These are phyloP conservation scores for Knoxia roxburghii DNA, from an alignment of 257 asterid species.

Conservation along the genomic window DNA sequence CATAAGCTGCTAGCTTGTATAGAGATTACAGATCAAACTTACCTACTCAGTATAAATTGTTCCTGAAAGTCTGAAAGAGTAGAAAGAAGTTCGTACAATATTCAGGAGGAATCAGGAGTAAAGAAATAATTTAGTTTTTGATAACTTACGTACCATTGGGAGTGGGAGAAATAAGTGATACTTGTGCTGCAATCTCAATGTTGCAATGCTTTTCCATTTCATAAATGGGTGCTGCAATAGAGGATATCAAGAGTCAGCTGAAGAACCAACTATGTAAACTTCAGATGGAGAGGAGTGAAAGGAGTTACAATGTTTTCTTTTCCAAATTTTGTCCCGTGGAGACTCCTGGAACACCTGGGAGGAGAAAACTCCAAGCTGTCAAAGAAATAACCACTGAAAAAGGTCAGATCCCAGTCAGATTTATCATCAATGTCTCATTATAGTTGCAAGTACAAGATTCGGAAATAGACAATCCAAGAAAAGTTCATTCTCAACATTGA, in stretches of 20 bases:
- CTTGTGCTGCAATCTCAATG: constrained; percentile 89
- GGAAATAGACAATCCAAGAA: not conserved
- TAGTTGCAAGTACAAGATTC: not conserved
- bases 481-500: not conserved
- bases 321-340: constrained; percentile 90
- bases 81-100: not conserved
- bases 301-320: constrained; percentile 69
- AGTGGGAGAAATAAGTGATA: constrained; percentile 62
- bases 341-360: constrained; percentile 98
- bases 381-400: constrained; percentile 21
- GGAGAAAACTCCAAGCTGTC: constrained; percentile 95
- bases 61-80: not conserved
- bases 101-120: constrained; percentile 1
- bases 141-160: constrained; percentile 55
- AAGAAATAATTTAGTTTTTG: constrained; percentile 11
- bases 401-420: constrained; percentile 14
- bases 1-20: not conserved
- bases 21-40: not conserved
- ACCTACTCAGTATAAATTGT: not conserved
- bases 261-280: constrained; percentile 20
- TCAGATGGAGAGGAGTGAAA: constrained; percentile 14
- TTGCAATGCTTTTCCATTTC: constrained; percentile 98
- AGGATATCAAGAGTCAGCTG: constrained; percentile 21
- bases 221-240: constrained; percentile 76
- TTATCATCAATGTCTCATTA: not conserved